Percentiles rank a stretch among this genome's conserved stretches.
These are phyloP conservation scores for Fusarium luffae DNA, from an alignment of 2,329 filamentous ascomycete species.

Conservation along the genomic window DNA sequence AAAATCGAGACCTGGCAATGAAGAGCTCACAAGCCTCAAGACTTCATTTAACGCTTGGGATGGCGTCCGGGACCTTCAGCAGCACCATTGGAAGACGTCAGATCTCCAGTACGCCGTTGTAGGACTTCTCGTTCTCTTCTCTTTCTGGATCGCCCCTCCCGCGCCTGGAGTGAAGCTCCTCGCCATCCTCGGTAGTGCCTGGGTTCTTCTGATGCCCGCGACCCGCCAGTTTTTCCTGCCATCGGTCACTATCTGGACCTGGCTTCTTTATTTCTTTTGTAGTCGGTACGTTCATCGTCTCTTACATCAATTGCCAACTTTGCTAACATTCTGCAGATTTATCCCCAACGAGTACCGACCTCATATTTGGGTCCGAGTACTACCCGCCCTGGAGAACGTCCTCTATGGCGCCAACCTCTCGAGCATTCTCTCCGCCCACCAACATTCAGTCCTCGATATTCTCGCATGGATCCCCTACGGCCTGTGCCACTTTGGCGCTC, in stretches of 20 bases:
- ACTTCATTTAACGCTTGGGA: constrained; percentile 85
- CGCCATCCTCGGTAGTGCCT: constrained; percentile 72
- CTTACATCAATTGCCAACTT: background rate
- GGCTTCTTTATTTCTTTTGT: constrained; percentile 91
- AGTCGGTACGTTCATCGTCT: constrained; percentile 75
- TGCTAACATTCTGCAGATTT: constrained; percentile 67
- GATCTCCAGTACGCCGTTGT: constrained; percentile 88
- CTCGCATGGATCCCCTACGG: constrained; percentile 95
- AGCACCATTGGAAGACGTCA: constrained; percentile 82
- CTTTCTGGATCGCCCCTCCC: constrained; percentile 82
- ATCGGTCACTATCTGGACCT: constrained; percentile 84
- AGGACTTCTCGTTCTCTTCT: constrained; percentile 81
- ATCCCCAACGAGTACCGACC: constrained; percentile 89
- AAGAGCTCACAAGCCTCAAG: constrained; percentile 80
- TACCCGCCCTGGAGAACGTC: constrained; percentile 95
- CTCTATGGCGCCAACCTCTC: constrained; percentile 95
- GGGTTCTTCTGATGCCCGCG: constrained; percentile 81
- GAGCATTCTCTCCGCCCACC: constrained; percentile 93
- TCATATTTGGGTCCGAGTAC: constrained; percentile 93
- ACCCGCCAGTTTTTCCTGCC: constrained; percentile 93
- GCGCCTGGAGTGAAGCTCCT: constrained; percentile 83
- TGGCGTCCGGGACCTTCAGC: constrained; percentile 78
- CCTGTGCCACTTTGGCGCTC: constrained; percentile 87
- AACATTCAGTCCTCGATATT: constrained; percentile 83
- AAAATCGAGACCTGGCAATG: constrained; percentile 53